Evolutionary conservation across 2,329 filamentous ascomycete species (phyloP).

Genomic region (Fusarium anthophilum): DNA sequence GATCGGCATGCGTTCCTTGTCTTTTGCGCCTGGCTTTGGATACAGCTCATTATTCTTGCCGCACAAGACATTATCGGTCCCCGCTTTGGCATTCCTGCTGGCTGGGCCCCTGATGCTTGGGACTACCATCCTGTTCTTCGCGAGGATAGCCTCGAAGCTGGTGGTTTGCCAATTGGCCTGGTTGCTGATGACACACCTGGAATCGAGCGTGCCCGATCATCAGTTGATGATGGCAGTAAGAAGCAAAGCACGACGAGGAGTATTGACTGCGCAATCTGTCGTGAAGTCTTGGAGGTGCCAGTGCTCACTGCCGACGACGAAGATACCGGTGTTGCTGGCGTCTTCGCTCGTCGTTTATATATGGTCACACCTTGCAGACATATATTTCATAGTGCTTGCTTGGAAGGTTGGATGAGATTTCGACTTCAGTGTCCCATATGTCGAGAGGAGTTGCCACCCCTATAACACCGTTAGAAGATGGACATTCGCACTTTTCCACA

Average conservation of each 20-base stretch:
- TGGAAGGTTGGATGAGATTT: constrained; percentile 97
- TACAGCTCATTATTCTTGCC: constrained; percentile 81
- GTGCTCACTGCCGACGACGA: constrained; percentile 71
- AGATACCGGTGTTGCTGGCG: constrained; percentile 67
- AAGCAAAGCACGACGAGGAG: constrained; percentile 51
- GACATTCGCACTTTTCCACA: not conserved
- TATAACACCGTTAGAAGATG: constrained; percentile 57
- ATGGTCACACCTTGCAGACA: constrained; percentile 98
- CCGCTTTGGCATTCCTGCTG: constrained; percentile 81
- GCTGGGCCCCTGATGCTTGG: constrained; percentile 79
- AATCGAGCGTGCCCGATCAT: constrained; percentile 43
- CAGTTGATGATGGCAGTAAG: constrained; percentile 49
- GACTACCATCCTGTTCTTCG: constrained; percentile 94
- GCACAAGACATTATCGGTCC: constrained; percentile 88
- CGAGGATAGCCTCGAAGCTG: constrained; percentile 82
- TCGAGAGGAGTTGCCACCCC: constrained; percentile 84
- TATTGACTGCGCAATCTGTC: constrained; percentile 96
- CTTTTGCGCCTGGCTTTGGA: constrained; percentile 80
- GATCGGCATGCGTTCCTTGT: constrained; percentile 72
- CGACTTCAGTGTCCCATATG: constrained; percentile 95
- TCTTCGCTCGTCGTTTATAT: constrained; percentile 83
- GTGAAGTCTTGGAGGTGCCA: constrained; percentile 89
- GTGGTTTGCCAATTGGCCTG: constrained; percentile 82
- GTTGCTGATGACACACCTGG: constrained; percentile 44
- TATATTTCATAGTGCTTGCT: constrained; percentile 90